Percentiles rank a stretch among this genome's conserved stretches.
Evolutionary conservation across 768 basidiomycete genomes (phyloP).

Genomic region (Russula foetens): DNA sequence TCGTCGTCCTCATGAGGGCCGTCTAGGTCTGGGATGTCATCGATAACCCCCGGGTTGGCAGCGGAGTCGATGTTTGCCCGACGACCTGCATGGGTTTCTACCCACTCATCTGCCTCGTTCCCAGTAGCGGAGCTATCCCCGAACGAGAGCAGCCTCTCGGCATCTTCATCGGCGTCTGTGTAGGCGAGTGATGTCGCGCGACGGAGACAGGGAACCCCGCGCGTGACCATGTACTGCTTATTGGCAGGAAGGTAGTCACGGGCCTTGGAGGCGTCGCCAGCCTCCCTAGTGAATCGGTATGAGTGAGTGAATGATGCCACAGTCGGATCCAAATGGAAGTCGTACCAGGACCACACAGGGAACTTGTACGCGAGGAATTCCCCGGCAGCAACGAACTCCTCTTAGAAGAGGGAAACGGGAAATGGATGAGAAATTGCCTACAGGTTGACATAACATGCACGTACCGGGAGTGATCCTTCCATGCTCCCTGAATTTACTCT

Average conservation of each 20-base stretch:
- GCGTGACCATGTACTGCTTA: constrained; percentile 94
- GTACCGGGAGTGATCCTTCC: constrained; percentile 90
- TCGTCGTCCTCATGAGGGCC: constrained; percentile 36
- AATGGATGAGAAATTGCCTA: constrained; percentile 21
- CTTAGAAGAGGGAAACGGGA: constrained; percentile 32
- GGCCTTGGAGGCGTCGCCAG: constrained; percentile 76
- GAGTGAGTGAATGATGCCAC: constrained; percentile 1
- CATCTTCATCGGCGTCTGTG: constrained; percentile 94
- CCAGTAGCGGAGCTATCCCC: constrained; percentile 50
- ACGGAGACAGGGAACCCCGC: constrained; percentile 94
- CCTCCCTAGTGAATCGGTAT: constrained; percentile 58
- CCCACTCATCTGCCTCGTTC: constrained; percentile 84
- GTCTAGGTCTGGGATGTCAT: constrained; percentile 85
- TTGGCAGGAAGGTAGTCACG: constrained; percentile 91
- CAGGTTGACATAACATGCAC: constrained; percentile 20
- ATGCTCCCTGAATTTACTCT: constrained; percentile 99
- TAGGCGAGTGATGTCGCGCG: constrained; percentile 89
- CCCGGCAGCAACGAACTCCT: constrained; percentile 97
- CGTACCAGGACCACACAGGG: constrained; percentile 94
- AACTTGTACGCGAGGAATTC: constrained; percentile 98
- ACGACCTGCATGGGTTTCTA: constrained; percentile 91
- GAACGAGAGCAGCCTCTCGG: constrained; percentile 84
- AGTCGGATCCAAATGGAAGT: constrained; percentile 12
- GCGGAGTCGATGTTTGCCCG: constrained; percentile 43
- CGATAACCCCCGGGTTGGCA: constrained; percentile 56